Evolutionary conservation across 805 yeast species (phyloP).

Genomic region (Vanderwaltozyma tropicalis): DNA sequence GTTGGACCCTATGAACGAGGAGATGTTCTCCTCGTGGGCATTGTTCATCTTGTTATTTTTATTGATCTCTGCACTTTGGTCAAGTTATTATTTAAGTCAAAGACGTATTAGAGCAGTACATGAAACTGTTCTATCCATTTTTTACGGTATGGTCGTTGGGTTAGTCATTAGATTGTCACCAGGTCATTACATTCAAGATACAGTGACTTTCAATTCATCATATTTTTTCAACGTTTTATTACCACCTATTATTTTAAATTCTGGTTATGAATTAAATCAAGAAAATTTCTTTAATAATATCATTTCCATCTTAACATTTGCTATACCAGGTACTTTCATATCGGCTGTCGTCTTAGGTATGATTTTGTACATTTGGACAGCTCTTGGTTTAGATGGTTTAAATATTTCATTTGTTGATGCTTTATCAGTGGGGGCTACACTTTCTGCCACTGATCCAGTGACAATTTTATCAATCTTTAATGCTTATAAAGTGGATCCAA

Average conservation of each 20-base stretch:
- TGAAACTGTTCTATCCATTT: slow-evolving; percentile 91
- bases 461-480: slow-evolving; percentile 93
- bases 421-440: slow-evolving; percentile 91
- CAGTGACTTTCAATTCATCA: slow-evolving; percentile 87
- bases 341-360: slow-evolving; percentile 87
- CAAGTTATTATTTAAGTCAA: slow-evolving; percentile 85
- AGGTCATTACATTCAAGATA: slow-evolving; percentile 94
- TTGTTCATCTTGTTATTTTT: slow-evolving; percentile 73
- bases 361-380: slow-evolving; percentile 80
- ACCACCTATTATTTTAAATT: slow-evolving; percentile 92
- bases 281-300: slow-evolving; percentile 89
- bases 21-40: slow-evolving; percentile 96
- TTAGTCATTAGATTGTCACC: slow-evolving; percentile 82
- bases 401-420: slow-evolving; percentile 93
- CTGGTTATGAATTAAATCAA: slow-evolving; percentile 94
- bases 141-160: slow-evolving; percentile 95
- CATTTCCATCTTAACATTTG: slow-evolving; percentile 83
- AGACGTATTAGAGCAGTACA: slow-evolving; percentile 90
- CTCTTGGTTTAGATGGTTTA: slow-evolving; percentile 81
- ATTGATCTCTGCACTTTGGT: slow-evolving; percentile 85
- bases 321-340: slow-evolving; percentile 93
- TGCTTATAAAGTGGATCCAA: slow-evolving; percentile 96
- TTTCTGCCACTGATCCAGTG: slow-evolving; percentile 97
- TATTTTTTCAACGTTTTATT: slow-evolving; percentile 87
- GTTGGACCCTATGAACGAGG: slow-evolving; percentile 82